Base-by-base conservation (phyloP, 148 eudicot genomes). In the Spergularia bocconei region DNA sequence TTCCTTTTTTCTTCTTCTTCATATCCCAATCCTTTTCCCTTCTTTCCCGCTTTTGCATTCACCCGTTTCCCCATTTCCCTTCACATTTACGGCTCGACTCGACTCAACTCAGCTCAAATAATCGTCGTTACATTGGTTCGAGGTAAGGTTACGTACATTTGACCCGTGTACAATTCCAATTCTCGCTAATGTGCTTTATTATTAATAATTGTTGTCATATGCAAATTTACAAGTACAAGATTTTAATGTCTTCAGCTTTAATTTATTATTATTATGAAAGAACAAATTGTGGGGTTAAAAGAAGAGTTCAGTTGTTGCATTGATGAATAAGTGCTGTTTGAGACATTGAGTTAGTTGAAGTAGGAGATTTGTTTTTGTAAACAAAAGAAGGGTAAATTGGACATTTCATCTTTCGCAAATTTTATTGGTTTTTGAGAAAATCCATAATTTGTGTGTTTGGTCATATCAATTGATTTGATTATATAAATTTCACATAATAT, bases 401-500 rank as follows among this genome's bases (percentile, higher is more conserved):
- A 20, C 50, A 65, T 57, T 77, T 36, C 12, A 16, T 0, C 48
- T 44, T 44, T 9, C 6, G 0, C 8, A 44, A 5, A 0, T 33
- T 72, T 19, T 67, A 38, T 36, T 66, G 54, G 36, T 56, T 54
- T 13, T 23, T 8, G 47, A n/a, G 21, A 13, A 55, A 25, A 52
- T 38, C 64, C 58, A 38, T 67, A 39, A n/a, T 59, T 39, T 52
- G 0, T n/a, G 61, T 57, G 73, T 71, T 66, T 57, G 44, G 76
- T 76, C 79, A 58, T 71, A 50, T 72, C 76, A 76, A 20, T 51
- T 67, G 77, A 80, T 56, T 76, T 75, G 67, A 51, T 79, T 59
- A 44, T 9, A 44, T 6, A 0, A 44, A 13, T 2, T 29, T 14
- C 3, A 5, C 29, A 9, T 20, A 55, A 16, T 61, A 11, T 16